Evolutionary conservation across 1,284 basidiomycete species (phyloP).

Genomic region (Wolfiporia cocos): DNA sequence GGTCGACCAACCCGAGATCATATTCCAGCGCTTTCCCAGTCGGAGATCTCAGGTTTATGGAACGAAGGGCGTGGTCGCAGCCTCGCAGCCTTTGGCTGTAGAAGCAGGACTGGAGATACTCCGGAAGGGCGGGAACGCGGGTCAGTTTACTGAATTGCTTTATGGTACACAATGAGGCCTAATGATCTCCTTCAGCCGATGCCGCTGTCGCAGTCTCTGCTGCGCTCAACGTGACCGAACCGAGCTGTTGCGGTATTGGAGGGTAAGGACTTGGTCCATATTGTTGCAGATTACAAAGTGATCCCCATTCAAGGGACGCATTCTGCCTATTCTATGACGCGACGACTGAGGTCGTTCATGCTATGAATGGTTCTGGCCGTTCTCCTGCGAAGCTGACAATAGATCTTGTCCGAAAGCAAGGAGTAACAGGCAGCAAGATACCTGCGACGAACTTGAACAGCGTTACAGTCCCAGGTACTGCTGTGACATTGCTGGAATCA

Average conservation of each 20-base stretch:
- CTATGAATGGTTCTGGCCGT: constrained; percentile 82
- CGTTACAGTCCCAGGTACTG: constrained; percentile 87
- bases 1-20: constrained; percentile 53
- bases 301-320: constrained; percentile 50
- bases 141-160: constrained; percentile 26
- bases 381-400: constrained; percentile 79
- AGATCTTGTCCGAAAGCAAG: constrained; percentile 66
- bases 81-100: constrained; percentile 87
- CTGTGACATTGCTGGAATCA: constrained; percentile 5
- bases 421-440: constrained; percentile 63
- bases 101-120: constrained; percentile 88
- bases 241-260: constrained; percentile 76
- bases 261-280: constrained; percentile 57
- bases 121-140: constrained; percentile 88
- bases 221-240: constrained; percentile 86
- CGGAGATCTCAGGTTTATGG: constrained; percentile 76
- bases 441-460: constrained; percentile 76
- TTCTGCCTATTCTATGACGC: constrained; percentile 93
- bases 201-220: constrained; percentile 79
- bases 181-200: constrained; percentile 41
- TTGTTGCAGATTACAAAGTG: background rate
- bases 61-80: constrained; percentile 83
- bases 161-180: background rate
- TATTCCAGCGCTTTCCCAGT: constrained; percentile 59
- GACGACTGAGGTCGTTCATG: constrained; percentile 73